phyloP scores from a whole-genome alignment of 192 early-diverging fungal species.

The Backusella westeae region DNA sequence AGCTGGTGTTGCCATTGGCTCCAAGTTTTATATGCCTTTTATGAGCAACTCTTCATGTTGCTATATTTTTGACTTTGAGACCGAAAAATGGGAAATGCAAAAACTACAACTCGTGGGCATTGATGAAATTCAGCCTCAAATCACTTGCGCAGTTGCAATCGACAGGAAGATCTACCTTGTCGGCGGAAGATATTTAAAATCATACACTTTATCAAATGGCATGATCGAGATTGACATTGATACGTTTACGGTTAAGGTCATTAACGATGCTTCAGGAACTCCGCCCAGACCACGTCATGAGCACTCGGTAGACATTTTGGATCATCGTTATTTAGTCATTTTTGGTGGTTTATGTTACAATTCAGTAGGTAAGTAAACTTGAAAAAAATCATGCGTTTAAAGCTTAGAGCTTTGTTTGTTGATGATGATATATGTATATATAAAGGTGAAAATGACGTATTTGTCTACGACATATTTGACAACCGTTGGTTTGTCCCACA shows the following conservation, averaged over 20 bases:
- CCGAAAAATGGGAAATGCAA: constrained; percentile 19
- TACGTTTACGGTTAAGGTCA: constrained; percentile 8
- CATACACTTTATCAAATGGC: constrained; percentile 23
- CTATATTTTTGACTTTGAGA: constrained; percentile 23
- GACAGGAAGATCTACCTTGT: constrained; percentile 23
- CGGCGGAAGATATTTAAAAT: constrained; percentile 26
- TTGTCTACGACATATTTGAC: constrained; percentile 28
- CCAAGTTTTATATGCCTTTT: constrained; percentile 31
- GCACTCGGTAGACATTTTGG: constrained; percentile 26
- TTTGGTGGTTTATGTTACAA: constrained; percentile 38
- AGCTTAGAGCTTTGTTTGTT: background rate
- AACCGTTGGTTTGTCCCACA: constrained; percentile 32
- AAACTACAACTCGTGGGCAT: constrained; percentile 9
- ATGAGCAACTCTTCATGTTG: constrained; percentile 19
- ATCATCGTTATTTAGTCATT: constrained; percentile 29
- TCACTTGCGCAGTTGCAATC: constrained; percentile 19
- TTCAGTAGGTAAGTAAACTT: constrained; percentile 22
- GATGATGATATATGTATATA: background rate
- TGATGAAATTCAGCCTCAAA: constrained; percentile 13
- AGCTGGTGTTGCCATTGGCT: constrained; percentile 17
- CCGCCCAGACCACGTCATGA: constrained; percentile 34
- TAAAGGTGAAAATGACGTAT: constrained; percentile 38
- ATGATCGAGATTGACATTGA: constrained; percentile 17
- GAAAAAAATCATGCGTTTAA: background rate
- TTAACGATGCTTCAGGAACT: constrained; percentile 17